Base-by-base conservation (phyloP, 192 early-diverging fungal genomes). In the Cladochytrium replicatum region DNA sequence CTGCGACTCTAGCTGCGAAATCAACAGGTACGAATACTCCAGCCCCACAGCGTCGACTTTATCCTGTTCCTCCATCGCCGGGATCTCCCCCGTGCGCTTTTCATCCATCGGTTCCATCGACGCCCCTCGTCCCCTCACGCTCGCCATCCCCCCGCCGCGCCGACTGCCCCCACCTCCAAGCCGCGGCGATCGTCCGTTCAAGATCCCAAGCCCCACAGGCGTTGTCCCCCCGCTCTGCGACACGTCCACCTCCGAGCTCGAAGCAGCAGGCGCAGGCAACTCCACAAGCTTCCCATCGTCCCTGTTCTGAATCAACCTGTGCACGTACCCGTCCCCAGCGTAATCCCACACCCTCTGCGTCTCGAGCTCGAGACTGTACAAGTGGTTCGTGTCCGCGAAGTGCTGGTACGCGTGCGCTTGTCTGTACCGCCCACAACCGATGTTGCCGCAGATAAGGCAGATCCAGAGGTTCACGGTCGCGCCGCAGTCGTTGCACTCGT, bases 291-390 rank as follows among this genome's bases (percentile, higher is more conserved):
- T 94, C 9, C 92, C 92, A 51, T 95, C 93, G 0, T 75, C 63
- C 34, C 73, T 85, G 61, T 91, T 95, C 56, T 95, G 93, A 39
- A 97, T 80, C 55, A 97, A 47, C 3, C 93, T 80, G 61, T 99
- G 95, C 6, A 99, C 92, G 56, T 97, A 85, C 37, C 89, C 93
- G 58, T 99, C 95, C 3, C 93, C 88, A 0, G 79, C 84, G 67
- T 99, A 99, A 60, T 99, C 95, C 95, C 95, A 99, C 37, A 99
- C 93, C 1, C 89, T 63, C 64, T 99, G 95, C 8, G 89, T 97
- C 42, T 88, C 89, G 8, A 97, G 69, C 56, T 99, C 93, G 51
- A 99, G 61, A 13, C 91, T 75, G 60, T 91, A 99, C 3, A 87
- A 62, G 57, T 99, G 95, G 23, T 69, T 59, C 2, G 90, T 92